Evolutionary conservation across 768 basidiomycete species (phyloP), one percentile per base, ranked within the genome.

Genomic region (Neoboletus brunneissimus): DNA sequence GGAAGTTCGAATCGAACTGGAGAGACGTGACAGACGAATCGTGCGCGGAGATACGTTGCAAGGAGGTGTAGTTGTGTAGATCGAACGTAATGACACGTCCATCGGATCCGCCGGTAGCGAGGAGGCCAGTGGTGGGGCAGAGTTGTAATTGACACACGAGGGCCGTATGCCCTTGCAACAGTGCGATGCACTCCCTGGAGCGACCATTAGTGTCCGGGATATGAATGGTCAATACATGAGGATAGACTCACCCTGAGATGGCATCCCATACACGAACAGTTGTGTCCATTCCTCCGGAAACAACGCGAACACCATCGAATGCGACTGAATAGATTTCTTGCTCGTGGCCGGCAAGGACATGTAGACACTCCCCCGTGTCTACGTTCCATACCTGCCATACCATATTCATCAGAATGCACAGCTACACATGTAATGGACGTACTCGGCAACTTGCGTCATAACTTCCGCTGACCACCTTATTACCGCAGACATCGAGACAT

Each of bases 201-300:
- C 34, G 22, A 12, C 5, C 38, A n/a, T 48, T 37, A 18, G 7
- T 31, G 20, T 18, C 32, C 47, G 27, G 43, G 29, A 15, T 22
- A 42, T 38, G 32, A 18, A 49, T 35, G 23, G 10, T 22, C 27
- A 40, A 48, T 34, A n/a, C 42, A 37, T 31, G 40, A n/a, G 3
- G 20, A 48, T 16, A 32, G 23, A 72, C 86, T 61, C 67, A 94
- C 93, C 95, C 95, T 40, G 88, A 87, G 11, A 79, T 75, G 0
- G 91, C 88, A 60, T 89, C 85, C 96, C 96, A 98, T 0, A 98
- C 82, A 4, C 94, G 78, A 4, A 97, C 90, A 1, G 89, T 92
- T n/a, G 92, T 94, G 64, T 98, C 95, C 59, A 96, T 74, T n/a
- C 88, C 88, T 5, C 94, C 95, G 7, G 91, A 91, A 1, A 87